These are phyloP conservation scores for Claviceps sp. DNA, from an alignment of 2,329 filamentous ascomycete genomes.

Conservation along the genomic window DNA sequence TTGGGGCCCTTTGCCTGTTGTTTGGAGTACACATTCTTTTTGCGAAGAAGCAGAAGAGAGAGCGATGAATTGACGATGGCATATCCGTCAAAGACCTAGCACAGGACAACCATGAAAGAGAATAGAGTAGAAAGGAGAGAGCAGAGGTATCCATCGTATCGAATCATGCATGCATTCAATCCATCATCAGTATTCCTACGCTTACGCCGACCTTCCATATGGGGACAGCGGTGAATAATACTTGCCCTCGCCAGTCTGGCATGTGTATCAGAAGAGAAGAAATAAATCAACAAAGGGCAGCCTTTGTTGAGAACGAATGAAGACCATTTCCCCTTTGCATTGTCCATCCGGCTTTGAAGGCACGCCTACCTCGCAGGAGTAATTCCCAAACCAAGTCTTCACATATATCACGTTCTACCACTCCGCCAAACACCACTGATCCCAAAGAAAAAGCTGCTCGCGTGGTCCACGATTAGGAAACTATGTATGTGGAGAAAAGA, in stretches of 20 bases:
- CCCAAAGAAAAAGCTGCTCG: conserved; percentile 7
- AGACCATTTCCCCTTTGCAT: neutral
- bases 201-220: conserved; percentile 3
- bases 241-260: conserved; percentile 26
- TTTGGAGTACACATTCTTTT: no score
- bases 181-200: conserved; percentile 17
- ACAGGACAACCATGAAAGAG: conserved; percentile 1
- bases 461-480: conserved; percentile 4
- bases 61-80: neutral
- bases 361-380: neutral
- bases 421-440: conserved; percentile 3
- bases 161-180: conserved; percentile 31
- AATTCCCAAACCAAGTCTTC: neutral
- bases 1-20: no score
- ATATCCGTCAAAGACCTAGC: neutral
- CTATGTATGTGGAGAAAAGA: conserved; percentile 1
- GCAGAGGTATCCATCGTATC: conserved; percentile 31
- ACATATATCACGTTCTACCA: neutral
- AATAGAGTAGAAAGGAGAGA: conserved; percentile 15
- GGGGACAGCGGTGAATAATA: neutral
- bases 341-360: neutral
- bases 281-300: conserved; percentile 10
- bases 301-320: conserved; percentile 1
- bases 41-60: no score
- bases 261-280: conserved; percentile 21